A percentile compares a stretch with the other conserved stretches of the same genome.
Conservation (phyloP, 768 basidiomycete species). For the Amanita muscaria region DNA sequence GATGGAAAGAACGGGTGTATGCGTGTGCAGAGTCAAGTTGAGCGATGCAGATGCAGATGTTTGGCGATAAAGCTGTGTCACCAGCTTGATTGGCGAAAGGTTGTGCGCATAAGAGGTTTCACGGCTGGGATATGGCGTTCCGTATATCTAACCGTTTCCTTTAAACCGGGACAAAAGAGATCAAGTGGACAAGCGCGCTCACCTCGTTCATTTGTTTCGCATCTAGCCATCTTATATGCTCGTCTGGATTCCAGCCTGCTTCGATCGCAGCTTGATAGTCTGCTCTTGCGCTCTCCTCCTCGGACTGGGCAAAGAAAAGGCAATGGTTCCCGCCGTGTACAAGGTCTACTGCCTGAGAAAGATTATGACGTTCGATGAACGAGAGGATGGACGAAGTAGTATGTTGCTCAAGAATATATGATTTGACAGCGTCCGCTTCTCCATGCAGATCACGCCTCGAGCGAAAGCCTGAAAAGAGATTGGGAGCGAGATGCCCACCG, state of each 20-base stretch:
- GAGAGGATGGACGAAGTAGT: constrained; percentile 39
- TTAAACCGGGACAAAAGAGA: too few species aligned
- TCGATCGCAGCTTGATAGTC: constrained; percentile 46
- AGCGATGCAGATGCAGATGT: constrained; percentile 21
- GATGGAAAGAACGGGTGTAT: constrained; percentile 56
- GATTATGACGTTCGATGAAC: constrained; percentile 36
- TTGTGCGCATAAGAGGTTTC: constrained; percentile 47
- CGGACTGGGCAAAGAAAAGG: constrained; percentile 39
- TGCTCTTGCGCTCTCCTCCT: constrained; percentile 25
- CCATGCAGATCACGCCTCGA: constrained; percentile 32
- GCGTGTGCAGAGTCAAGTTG: constrained; percentile 56
- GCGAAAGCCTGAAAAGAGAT: constrained; percentile 37
- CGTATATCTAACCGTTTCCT: constrained; percentile 35
- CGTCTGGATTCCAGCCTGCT: constrained; percentile 40
- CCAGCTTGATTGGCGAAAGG: constrained; percentile 77
- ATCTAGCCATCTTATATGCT: constrained; percentile 30
- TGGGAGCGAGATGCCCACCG: constrained; percentile 64
- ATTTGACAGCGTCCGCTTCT: constrained; percentile 43
- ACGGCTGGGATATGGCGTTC: constrained; percentile 43
- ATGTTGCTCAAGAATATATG: constrained; percentile 48
- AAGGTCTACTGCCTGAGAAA: constrained; percentile 49
- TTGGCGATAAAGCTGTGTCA: constrained; percentile 49
- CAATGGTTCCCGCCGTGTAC: constrained; percentile 45
- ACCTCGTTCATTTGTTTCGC: constrained; percentile 42
- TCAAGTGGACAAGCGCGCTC: constrained; percentile 9